A percentile compares a stretch with the other conserved stretches of the same genome.
Evolutionary conservation across 495 filamentous ascomycete genomes (phyloP).

Genomic region (Penicillium lagena): DNA sequence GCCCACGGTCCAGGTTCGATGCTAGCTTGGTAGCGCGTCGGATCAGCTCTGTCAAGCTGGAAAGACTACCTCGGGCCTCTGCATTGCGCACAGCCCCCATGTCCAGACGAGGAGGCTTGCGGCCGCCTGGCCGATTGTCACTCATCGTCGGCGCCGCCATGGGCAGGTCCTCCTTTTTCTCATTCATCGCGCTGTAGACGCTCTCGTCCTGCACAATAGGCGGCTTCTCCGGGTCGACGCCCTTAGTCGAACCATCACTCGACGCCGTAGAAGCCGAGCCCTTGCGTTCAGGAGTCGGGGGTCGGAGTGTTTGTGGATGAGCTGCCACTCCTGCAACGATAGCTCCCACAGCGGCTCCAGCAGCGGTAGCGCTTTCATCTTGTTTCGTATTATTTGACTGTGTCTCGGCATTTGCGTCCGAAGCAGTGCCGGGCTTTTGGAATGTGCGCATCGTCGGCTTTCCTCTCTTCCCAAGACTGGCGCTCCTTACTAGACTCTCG

Average conservation of each 20-base stretch:
- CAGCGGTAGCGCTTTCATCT: slow-evolving; percentile 10
- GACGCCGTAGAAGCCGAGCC: slow-evolving; percentile 24
- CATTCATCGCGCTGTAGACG: neutral
- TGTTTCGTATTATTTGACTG: slow-evolving; percentile 8
- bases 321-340: neutral
- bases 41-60: slow-evolving; percentile 88
- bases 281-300: slow-evolving; percentile 14
- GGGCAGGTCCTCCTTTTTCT: slow-evolving; percentile 31
- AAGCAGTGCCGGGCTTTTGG: slow-evolving; percentile 28
- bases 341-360: slow-evolving; percentile 6
- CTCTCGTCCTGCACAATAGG: slow-evolving; percentile 16
- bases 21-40: slow-evolving; percentile 80
- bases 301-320: slow-evolving; percentile 11
- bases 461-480: slow-evolving; percentile 67
- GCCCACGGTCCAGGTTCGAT: slow-evolving; percentile 79
- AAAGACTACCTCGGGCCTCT: slow-evolving; percentile 77
- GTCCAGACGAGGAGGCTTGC: slow-evolving; percentile 69
- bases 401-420: slow-evolving; percentile 10
- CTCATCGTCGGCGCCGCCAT: slow-evolving; percentile 35
- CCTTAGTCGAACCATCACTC: slow-evolving; percentile 15
- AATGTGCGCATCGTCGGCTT: slow-evolving; percentile 68
- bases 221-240: slow-evolving; percentile 28
- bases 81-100: slow-evolving; percentile 73
- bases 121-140: slow-evolving; percentile 34
- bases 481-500: slow-evolving; percentile 64